Percentiles rank a stretch among this genome's conserved stretches.
Evolutionary conservation across 2,329 filamentous ascomycete genomes (phyloP).

Genomic region (Colletotrichum phormii): DNA sequence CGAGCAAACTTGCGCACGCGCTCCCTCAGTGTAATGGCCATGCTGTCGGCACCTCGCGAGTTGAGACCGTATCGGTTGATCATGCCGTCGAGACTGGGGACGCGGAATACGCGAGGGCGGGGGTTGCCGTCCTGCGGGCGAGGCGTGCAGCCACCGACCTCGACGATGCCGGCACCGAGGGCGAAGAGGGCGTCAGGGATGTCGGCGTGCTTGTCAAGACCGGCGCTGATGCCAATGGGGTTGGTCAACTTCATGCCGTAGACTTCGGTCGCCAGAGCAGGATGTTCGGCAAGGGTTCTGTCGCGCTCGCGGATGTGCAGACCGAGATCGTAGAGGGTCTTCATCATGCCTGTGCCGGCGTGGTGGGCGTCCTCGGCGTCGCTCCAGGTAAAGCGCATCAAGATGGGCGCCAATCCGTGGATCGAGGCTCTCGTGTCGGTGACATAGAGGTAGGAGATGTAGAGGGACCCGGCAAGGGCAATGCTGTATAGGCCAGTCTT

Average conservation of each 20-base stretch:
- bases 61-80: constrained; percentile 98
- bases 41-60: constrained; percentile 87
- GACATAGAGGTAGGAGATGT: constrained; percentile 72
- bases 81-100: constrained; percentile 85
- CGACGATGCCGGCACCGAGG: constrained; percentile 86
- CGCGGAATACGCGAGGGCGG: constrained; percentile 86
- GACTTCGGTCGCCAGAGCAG: constrained; percentile 60
- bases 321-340: constrained; percentile 77
- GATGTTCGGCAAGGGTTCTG: constrained; percentile 43
- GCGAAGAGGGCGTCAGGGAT: constrained; percentile 87
- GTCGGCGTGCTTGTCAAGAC: constrained; percentile 93
- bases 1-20: constrained; percentile 83
- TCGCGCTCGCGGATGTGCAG: constrained; percentile 86
- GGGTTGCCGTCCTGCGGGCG: constrained; percentile 90
- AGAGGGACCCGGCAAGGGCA: constrained; percentile 54
- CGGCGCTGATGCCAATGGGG: constrained; percentile 94
- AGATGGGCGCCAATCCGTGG: constrained; percentile 74
- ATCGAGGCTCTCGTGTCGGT: constrained; percentile 80
- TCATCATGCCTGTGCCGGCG: constrained; percentile 76
- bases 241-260: constrained; percentile 84
- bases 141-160: constrained; percentile 92
- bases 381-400: constrained; percentile 73
- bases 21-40: constrained; percentile 82
- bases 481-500: constrained; percentile 55
- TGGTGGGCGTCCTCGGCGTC: constrained; percentile 96